Conservation (phyloP, 2,329 filamentous ascomycete genomes). For the Aspergillus sp. region DNA sequence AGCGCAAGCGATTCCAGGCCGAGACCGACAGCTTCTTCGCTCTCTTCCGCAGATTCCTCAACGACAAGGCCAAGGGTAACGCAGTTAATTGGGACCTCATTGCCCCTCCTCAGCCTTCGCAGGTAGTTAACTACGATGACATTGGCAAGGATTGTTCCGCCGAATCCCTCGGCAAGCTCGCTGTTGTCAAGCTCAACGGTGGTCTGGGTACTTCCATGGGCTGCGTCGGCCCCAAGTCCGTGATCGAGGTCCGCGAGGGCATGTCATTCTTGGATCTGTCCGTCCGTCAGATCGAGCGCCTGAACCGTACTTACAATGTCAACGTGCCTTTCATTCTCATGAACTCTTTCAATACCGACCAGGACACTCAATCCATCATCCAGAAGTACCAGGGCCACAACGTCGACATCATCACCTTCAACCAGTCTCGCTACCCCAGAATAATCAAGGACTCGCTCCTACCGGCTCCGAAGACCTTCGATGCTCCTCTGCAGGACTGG, state of each 20-base stretch:
- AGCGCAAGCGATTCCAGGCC: constrained; percentile 85
- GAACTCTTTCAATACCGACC: constrained; percentile 99
- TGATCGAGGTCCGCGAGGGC: constrained; percentile 98
- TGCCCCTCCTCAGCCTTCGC: constrained; percentile 83
- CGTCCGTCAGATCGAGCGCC: constrained; percentile 97
- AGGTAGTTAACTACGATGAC: constrained; percentile 93
- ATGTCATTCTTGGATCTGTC: constrained; percentile 99
- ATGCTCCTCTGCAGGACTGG: constrained; percentile 92
- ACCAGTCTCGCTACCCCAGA: constrained; percentile 97
- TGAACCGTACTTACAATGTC: constrained; percentile 96
- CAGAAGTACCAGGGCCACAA: constrained; percentile 99
- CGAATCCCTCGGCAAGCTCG: constrained; percentile 93
- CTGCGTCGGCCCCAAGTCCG: constrained; percentile 97
- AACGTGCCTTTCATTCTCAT: constrained; percentile 98
- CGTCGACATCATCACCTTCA: constrained; percentile 99
- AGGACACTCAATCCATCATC: constrained; percentile 97
- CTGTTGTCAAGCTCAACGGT: constrained; percentile 98
- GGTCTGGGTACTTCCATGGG: constrained; percentile 99
- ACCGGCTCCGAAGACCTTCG: constrained; percentile 84
- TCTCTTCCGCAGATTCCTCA: constrained; percentile 95
- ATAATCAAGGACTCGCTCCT: constrained; percentile 98
- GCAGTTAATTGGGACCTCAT: constrained; percentile 96
- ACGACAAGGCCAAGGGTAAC: constrained; percentile 98
- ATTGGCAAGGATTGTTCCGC: constrained; percentile 88
- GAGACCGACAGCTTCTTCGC: constrained; percentile 99